Conservation (phyloP, 2,329 filamentous ascomycete genomes). For the Penicillium sp. region DNA sequence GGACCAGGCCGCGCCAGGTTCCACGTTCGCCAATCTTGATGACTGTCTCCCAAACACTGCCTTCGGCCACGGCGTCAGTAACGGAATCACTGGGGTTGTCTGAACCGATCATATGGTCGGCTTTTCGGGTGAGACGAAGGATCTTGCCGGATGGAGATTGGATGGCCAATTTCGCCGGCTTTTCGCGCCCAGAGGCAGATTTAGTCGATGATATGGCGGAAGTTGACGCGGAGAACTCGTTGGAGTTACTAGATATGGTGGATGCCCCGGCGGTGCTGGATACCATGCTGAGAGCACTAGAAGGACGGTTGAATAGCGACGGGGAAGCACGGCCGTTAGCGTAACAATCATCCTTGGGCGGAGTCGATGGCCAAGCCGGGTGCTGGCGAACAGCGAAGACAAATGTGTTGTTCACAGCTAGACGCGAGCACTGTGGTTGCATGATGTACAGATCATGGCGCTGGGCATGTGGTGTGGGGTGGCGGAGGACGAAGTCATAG, state of each 20-base stretch:
- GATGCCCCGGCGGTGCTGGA: conserved; percentile 58
- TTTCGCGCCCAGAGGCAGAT: conserved; percentile 54
- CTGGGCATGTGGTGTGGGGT: conserved; percentile 97
- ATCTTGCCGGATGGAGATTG: conserved; percentile 96
- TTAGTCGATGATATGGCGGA: conserved; percentile 60
- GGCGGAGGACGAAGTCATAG: conserved; percentile 89
- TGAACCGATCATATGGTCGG: conserved; percentile 48
- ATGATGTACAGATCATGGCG: conserved; percentile 96
- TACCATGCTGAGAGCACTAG: conserved; percentile 65
- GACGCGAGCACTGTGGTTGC: conserved; percentile 86
- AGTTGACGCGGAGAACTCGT: conserved; percentile 47
- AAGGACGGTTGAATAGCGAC: conserved; percentile 57
- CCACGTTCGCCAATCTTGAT: conserved; percentile 70
- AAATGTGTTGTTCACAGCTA: conserved; percentile 96
- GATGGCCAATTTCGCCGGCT: conserved; percentile 93
- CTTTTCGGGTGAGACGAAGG: conserved; percentile 63
- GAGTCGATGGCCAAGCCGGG: conserved; percentile 63
- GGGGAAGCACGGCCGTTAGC: conserved; percentile 54
- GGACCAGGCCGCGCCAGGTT: conserved; percentile 65
- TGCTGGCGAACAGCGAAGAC: conserved; percentile 96
- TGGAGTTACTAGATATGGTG: conserved; percentile 51
- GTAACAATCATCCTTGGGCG: conserved; percentile 38
- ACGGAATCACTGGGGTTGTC: conserved; percentile 36
- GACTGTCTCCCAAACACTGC: conserved; percentile 67
- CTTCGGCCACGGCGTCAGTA: conserved; percentile 50